Percentiles rank a stretch among this genome's conserved stretches.
phyloP scores from a whole-genome alignment of 139 green algal species.

The Chlorella sp. region DNA sequence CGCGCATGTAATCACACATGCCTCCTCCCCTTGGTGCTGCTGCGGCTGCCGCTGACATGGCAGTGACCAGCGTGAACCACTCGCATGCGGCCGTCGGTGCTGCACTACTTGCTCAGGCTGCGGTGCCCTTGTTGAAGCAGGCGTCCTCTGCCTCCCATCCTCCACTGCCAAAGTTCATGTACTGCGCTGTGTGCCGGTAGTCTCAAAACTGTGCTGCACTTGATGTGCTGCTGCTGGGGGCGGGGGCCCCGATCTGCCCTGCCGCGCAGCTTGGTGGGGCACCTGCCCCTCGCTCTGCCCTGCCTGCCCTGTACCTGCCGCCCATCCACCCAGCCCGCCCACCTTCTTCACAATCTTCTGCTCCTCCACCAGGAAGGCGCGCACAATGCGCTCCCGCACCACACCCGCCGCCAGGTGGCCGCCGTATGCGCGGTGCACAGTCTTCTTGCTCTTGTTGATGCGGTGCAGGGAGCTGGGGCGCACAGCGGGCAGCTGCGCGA shows the following conservation, averaged over 20 bases:
- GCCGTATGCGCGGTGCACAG: slow-evolving; percentile 94
- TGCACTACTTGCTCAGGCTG: not conserved
- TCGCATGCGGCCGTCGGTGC: not conserved
- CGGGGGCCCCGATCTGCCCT: not conserved
- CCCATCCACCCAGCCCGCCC: not conserved
- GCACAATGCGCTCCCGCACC: slow-evolving; percentile 92
- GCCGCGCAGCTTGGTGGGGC: no score
- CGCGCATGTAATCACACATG: no score
- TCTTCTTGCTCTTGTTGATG: slow-evolving; percentile 94
- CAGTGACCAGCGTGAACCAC: not conserved
- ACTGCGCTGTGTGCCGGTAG: not conserved
- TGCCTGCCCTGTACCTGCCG: not conserved
- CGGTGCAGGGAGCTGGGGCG: slow-evolving; percentile 73
- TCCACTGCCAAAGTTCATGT: no score
- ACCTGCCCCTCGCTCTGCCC: not conserved
- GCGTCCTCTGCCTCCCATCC: no score
- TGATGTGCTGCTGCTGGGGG: not conserved
- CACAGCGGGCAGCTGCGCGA: slow-evolving; percentile 62
- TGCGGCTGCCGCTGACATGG: no score
- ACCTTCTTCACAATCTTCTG: slow-evolving; percentile 99
- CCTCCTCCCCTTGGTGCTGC: no score
- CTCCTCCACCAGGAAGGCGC: slow-evolving; percentile 98
- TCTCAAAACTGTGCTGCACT: not conserved
- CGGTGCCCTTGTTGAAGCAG: no score
- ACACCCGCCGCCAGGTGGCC: slow-evolving; percentile 87